Conservation (phyloP, 352 stramenopile species). For the Pythium chondricola region DNA sequence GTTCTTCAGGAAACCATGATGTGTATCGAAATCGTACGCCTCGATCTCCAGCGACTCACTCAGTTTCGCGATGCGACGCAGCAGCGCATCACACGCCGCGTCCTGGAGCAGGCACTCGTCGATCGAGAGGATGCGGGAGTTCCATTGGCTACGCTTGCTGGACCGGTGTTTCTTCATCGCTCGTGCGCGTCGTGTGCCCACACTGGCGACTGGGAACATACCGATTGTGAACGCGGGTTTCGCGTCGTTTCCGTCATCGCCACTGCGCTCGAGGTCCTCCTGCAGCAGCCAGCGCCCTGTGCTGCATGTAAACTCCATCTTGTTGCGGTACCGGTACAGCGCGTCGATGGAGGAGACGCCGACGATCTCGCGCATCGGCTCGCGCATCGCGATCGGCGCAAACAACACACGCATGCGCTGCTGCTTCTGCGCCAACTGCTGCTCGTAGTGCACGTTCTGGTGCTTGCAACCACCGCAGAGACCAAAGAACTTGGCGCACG, state of each 20-base stretch:
- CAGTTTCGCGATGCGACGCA: slow-evolving; percentile 26
- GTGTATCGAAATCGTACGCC: slow-evolving; percentile 55
- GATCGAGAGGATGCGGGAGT: slow-evolving; percentile 58
- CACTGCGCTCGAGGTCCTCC: background rate
- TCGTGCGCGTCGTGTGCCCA: slow-evolving; percentile 30
- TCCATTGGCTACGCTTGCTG: slow-evolving; percentile 35
- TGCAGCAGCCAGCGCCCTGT: slow-evolving; percentile 58
- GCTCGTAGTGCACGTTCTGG: slow-evolving; percentile 51
- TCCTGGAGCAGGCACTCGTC: slow-evolving; percentile 52
- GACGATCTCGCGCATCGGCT: slow-evolving; percentile 33
- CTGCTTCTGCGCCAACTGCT: slow-evolving; percentile 65
- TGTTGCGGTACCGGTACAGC: slow-evolving; percentile 67
- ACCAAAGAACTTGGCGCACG: slow-evolving; percentile 56
- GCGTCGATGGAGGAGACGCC: slow-evolving; percentile 18
- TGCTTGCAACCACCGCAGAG: slow-evolving; percentile 63
- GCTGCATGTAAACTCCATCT: slow-evolving; percentile 82
- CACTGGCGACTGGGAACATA: slow-evolving; percentile 53
- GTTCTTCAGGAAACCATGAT: slow-evolving; percentile 61
- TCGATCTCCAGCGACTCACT: slow-evolving; percentile 24
- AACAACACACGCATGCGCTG: slow-evolving; percentile 41
- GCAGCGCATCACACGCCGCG: slow-evolving; percentile 31
- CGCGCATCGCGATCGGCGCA: background rate
- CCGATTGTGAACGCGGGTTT: slow-evolving; percentile 52
- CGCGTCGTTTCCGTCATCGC: background rate
- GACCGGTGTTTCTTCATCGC: slow-evolving; percentile 24